These are phyloP conservation scores for Colletotrichum ledebouriae DNA, from an alignment of 2,329 filamentous ascomycete species.

Conservation along the genomic window DNA sequence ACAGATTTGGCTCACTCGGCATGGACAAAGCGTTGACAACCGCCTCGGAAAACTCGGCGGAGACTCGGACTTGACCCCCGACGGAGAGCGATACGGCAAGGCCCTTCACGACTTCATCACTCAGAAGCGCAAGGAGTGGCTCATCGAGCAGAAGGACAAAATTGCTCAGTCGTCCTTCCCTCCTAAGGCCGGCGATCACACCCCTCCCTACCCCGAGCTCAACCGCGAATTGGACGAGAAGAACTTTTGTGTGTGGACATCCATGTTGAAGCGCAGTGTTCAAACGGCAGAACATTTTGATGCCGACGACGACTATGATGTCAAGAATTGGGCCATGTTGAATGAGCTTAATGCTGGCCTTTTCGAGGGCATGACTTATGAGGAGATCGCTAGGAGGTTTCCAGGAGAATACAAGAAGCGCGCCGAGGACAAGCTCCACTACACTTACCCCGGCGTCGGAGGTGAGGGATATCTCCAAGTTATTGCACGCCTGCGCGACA, in stretches of 20 bases:
- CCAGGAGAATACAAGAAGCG: conserved; percentile 87
- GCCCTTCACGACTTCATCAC: conserved; percentile 89
- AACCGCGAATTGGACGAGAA: conserved; percentile 79
- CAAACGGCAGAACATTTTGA: conserved; percentile 92
- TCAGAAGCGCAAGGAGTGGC: conserved; percentile 83
- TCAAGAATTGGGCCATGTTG: conserved; percentile 98
- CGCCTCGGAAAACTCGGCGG: conserved; percentile 90
- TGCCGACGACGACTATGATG: conserved; percentile 91
- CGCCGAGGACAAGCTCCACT: conserved; percentile 88
- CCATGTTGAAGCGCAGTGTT: conserved; percentile 91
- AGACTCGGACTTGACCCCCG: conserved; percentile 85
- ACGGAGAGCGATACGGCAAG: conserved; percentile 83
- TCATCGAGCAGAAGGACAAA: conserved; percentile 84
- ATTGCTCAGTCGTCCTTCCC: conserved; percentile 84
- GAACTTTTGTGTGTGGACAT: conserved; percentile 98
- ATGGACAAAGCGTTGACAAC: conserved; percentile 93
- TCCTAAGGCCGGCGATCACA: conserved; percentile 90
- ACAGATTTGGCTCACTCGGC: conserved; percentile 98
- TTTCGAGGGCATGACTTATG: conserved; percentile 96
- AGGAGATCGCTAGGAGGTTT: conserved; percentile 84
- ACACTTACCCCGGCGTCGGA: conserved; percentile 95
- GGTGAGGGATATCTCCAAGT: conserved; percentile 97
- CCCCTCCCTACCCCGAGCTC: conserved; percentile 92
- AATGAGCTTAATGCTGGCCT: conserved; percentile 94
- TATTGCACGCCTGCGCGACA: conserved; percentile 92